Base-by-base conservation (phyloP, 768 basidiomycete species). In the Kwoniella europaea region DNA sequence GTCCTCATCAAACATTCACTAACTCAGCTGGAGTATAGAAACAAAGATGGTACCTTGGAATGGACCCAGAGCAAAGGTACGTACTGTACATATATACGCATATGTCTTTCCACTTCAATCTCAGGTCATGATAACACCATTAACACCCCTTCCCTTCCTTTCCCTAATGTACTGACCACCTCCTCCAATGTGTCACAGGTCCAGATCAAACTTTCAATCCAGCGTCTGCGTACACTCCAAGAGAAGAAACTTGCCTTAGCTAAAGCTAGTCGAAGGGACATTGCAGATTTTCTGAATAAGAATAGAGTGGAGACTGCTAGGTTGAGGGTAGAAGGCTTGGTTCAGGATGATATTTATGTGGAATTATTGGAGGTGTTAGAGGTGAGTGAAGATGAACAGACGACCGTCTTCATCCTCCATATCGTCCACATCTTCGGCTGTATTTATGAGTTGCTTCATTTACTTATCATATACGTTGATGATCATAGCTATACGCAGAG, bases 211-310 rank as follows among this genome's bases (percentile, higher is more conserved):
- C 87, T 95, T 43, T 91, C 92, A 0, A 91, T 94, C 22, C 92
- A 95, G 82, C 89, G 92, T 18, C 86, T 94, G 70, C 88, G 92
- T 67, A 94, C 90, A 20, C 85, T 84, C 9, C 80, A 82, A 54
- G 92, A 94, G 85, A 98, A 98, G 88, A 94, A 91, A 84, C 89
- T 90, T 74, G 93, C 94, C 0, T 89, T 97, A 20, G 90, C 90
- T 2, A 91, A 91, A 83, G 79, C 86, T 92, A 74, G 77, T 16
- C 58, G 82, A 24, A 63, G 82, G 56, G 82, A 83, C 55, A 83
- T 83, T 18, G 82, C 82, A 29, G 82, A 83, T 71, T 58, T 83
- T n/a, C 70, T 84, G 22, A 68, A 79, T 56, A 82, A 83, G 62
- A 74, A 73, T 7, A 55, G 82, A 35, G 72, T 82, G 16, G 94